Percentiles rank a stretch among this genome's conserved stretches.
Evolutionary conservation across 2,329 filamentous ascomycete genomes (phyloP).

Genomic region (Colletotrichum sp.): DNA sequence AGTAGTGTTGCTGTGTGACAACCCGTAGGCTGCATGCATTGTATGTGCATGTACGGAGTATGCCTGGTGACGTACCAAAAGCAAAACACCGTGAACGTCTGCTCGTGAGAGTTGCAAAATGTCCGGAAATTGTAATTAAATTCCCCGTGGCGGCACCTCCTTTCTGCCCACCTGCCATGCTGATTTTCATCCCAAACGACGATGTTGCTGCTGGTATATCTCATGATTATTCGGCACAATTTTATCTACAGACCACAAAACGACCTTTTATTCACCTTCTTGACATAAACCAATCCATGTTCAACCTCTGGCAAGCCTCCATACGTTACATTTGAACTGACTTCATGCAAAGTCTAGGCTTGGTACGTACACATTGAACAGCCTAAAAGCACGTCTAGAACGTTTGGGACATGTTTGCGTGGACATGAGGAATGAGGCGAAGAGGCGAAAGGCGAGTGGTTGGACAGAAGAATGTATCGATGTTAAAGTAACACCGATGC

Average conservation of each 20-base stretch:
- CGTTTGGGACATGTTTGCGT: not conserved
- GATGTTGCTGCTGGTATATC: not conserved
- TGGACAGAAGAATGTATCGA: not conserved
- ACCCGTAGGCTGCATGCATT: constrained; percentile 9
- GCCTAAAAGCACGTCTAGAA: not conserved
- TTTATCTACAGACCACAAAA: not conserved
- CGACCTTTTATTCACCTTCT: not conserved
- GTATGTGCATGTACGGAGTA: not conserved
- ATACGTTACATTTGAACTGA: not conserved
- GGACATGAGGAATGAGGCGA: not conserved
- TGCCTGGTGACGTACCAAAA: constrained; percentile 11
- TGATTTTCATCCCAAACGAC: not conserved
- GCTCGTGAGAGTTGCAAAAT: not conserved
- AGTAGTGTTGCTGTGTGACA: constrained; percentile 1
- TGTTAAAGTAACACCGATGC: not conserved
- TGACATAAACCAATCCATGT: not conserved
- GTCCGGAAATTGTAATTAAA: not conserved
- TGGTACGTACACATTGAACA: not conserved
- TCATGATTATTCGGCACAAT: not conserved
- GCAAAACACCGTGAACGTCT: not conserved
- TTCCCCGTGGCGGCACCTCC: not conserved
- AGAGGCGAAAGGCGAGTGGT: not conserved
- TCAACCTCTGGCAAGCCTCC: not conserved
- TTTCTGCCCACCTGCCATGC: not conserved
- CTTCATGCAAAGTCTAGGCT: not conserved